Percentiles rank a stretch among this genome's conserved stretches.
Conservation (phyloP, 768 basidiomycete genomes). For the Pleurotus cornucopiae region DNA sequence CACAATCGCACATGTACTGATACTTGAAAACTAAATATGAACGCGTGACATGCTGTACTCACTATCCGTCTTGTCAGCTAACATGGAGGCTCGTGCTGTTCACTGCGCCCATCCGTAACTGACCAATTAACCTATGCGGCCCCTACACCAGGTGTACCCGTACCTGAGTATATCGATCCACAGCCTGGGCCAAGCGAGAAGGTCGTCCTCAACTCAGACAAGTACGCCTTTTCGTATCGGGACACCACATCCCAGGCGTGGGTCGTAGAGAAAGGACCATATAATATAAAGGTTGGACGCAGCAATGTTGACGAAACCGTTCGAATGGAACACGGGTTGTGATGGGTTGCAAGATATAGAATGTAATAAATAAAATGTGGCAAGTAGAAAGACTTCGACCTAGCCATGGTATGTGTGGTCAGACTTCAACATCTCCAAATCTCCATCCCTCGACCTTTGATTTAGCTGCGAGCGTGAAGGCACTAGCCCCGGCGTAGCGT, state of each 20-base stretch:
- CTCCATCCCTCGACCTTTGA: not conserved
- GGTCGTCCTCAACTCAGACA: slow-evolving; percentile 50
- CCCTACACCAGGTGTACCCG: too few relatives aligned
- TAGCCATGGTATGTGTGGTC: not conserved
- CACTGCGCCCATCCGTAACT: too few relatives aligned
- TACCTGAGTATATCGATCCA: not conserved
- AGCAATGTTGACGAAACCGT: slow-evolving; percentile 22
- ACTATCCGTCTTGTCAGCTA: too few relatives aligned
- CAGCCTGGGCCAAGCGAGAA: slow-evolving; percentile 34
- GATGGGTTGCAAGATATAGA: not conserved
- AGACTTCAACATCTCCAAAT: not conserved
- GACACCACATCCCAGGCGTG: slow-evolving; percentile 40
- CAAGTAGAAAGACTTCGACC: not conserved
- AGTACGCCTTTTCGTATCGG: slow-evolving; percentile 69
- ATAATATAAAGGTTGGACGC: slow-evolving; percentile 43
- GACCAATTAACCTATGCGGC: too few relatives aligned
- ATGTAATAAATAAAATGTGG: not conserved
- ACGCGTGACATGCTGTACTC: too few relatives aligned
- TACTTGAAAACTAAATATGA: too few relatives aligned
- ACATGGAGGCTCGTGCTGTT: too few relatives aligned
- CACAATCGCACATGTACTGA: too few relatives aligned
- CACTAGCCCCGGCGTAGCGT: slow-evolving; percentile 29
- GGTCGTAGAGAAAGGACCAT: slow-evolving; percentile 49
- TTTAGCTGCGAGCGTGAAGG: slow-evolving; percentile 23
- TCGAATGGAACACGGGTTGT: slow-evolving; percentile 27